phyloP scores from a whole-genome alignment of 2,329 filamentous ascomycete genomes.

The Claviceps maximensis region DNA sequence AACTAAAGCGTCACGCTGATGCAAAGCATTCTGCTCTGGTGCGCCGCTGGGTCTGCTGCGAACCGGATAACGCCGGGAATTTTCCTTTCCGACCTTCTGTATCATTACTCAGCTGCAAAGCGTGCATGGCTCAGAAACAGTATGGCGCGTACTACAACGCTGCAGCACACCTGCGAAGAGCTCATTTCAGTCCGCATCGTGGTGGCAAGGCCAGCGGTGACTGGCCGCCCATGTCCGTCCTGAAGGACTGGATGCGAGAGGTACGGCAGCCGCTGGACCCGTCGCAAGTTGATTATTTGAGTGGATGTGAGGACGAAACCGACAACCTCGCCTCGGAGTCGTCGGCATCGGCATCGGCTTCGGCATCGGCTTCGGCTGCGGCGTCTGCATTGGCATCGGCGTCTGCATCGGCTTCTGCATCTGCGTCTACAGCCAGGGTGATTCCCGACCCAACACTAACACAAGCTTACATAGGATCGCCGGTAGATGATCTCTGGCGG shows the following conservation, averaged over 20 bases:
- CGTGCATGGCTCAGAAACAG: conserved; percentile 41
- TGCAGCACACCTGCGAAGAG: conserved; percentile 42
- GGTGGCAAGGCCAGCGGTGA: conserved; percentile 44
- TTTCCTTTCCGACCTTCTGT: conserved; percentile 33
- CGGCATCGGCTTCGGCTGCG: too few relatives aligned
- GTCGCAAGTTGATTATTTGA: conserved; percentile 3
- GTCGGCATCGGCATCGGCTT: not conserved
- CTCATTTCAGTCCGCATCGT: conserved; percentile 42
- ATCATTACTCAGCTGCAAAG: conserved; percentile 41
- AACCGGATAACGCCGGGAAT: conserved; percentile 28
- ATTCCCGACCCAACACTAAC: conserved; percentile 8
- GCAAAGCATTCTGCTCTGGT: conserved; percentile 43
- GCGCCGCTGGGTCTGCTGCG: conserved; percentile 43
- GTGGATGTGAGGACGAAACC: conserved; percentile 24
- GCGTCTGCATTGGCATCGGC: too few relatives aligned
- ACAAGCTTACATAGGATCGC: conserved; percentile 4
- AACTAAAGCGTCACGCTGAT: conserved; percentile 56
- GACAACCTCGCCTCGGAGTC: conserved; percentile 17
- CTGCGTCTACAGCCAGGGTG: not conserved
- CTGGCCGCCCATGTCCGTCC: conserved; percentile 43
- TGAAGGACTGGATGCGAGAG: conserved; percentile 50
- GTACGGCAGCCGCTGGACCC: conserved; percentile 36
- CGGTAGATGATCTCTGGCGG: conserved; percentile 11
- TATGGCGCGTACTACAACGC: conserved; percentile 48
- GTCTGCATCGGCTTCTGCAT: not conserved